phyloP scores from a whole-genome alignment of 352 stramenopile species.

The Pythium monospermum region DNA sequence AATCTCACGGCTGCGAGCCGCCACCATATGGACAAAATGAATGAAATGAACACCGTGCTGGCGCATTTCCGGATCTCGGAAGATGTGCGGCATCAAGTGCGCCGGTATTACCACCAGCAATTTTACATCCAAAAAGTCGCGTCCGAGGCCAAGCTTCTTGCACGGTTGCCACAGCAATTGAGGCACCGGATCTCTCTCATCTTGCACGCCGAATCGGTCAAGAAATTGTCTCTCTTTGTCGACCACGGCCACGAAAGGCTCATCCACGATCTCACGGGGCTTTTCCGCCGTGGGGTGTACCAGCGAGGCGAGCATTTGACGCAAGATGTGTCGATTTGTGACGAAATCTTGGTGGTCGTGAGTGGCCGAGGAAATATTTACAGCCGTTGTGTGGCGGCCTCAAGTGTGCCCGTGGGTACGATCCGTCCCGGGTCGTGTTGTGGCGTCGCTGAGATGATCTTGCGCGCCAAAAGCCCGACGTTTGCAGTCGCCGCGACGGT shows the following conservation, averaged over 20 bases:
- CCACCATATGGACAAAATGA: constrained; percentile 66
- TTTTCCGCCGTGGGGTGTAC: constrained; percentile 61
- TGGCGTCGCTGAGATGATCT: constrained; percentile 56
- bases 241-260: constrained; percentile 49
- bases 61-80: constrained; percentile 58
- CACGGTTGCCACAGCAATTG: constrained; percentile 46
- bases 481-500: constrained; percentile 46
- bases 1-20: constrained; percentile 54
- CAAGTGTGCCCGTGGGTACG: constrained; percentile 41
- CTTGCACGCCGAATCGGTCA: constrained; percentile 62
- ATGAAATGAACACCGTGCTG: constrained; percentile 57
- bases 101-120: constrained; percentile 75
- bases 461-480: constrained; percentile 47
- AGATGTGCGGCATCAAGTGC: constrained; percentile 49
- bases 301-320: constrained; percentile 62
- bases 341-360: constrained; percentile 70
- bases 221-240: constrained; percentile 54
- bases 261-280: constrained; percentile 58
- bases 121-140: constrained; percentile 69
- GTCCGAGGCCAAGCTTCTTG: constrained; percentile 55
- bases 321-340: constrained; percentile 51
- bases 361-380: constrained; percentile 57
- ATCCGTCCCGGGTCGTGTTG: constrained; percentile 55
- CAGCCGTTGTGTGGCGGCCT: constrained; percentile 25
- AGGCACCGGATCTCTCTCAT: constrained; percentile 66